Conservation (phyloP, 306 rosid genomes). For the Lathyrus tuberosus region DNA sequence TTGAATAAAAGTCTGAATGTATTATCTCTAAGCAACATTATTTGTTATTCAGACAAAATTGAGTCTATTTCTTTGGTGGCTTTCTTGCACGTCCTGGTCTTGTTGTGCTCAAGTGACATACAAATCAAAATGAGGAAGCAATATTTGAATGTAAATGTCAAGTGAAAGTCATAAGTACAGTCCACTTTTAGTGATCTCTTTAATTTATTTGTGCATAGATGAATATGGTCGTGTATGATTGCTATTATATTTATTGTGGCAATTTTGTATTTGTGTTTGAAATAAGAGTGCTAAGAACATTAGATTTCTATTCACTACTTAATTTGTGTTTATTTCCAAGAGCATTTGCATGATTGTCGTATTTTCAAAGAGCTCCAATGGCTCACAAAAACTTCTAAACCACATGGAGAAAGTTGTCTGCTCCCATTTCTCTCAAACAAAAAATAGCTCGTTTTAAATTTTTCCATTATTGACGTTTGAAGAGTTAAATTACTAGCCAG, state of each 20-base stretch:
- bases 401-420: conserved; percentile 2
- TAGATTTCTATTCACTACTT: conserved; percentile 34
- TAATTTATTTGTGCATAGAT: conserved; percentile 53
- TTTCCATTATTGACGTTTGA: conserved; percentile 8
- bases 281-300: conserved; percentile 44
- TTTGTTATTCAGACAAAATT: conserved; percentile 44
- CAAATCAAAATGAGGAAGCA: conserved; percentile 45
- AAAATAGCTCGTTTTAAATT: background rate
- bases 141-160: conserved; percentile 46
- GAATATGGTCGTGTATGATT: conserved; percentile 48
- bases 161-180: conserved; percentile 46
- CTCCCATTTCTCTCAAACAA: conserved; percentile 21
- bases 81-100: conserved; percentile 54
- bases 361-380: conserved; percentile 12
- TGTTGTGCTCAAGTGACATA: conserved; percentile 46
- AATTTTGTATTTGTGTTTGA: conserved; percentile 51
- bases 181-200: conserved; percentile 38
- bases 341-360: conserved; percentile 6
- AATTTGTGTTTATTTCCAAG: conserved; percentile 1
- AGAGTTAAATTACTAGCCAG: conserved; percentile 20
- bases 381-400: conserved; percentile 6
- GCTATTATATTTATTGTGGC: conserved; percentile 51
- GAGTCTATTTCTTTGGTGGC: conserved; percentile 56
- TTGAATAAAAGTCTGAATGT: conserved; percentile 63
- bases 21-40: conserved; percentile 35